Base-by-base conservation (phyloP, 2,329 filamentous ascomycete species). In the Fusarium clavum region DNA sequence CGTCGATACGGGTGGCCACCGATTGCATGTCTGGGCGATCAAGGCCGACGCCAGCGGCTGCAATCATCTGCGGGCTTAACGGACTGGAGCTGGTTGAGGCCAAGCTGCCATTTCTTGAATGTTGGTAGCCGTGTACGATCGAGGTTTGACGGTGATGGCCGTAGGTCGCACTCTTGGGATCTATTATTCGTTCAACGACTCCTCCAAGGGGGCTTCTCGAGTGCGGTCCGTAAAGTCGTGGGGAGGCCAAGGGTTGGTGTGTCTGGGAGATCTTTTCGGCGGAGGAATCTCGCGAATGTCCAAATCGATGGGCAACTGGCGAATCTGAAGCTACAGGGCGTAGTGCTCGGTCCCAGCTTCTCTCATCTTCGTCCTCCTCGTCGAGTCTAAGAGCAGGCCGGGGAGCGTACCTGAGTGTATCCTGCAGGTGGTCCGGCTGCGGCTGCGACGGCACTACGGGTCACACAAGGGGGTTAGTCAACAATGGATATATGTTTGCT, bases 71-170 rank as follows among this genome's bases (percentile, higher is more conserved):
- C 57, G 94, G 93, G 80, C 93, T 97, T 75, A 98, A 85, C 62
- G 95, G 95, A 79, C 92, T 97, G 29, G 91, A 91, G 38, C 91
- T 88, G 60, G 92, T 89, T 78, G 93, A 94, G 70, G 90, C 89
- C 76, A 92, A 89, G 82, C 94, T 98, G 74, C 94, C 92, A 86
- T 97, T 97, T 81, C 95, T 86, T 75, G 88, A 88, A 88, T 99
- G 96, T 79, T 97, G 94, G 73, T 97, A 91, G 76, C 96, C 95
- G 88, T 98, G 93, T 61, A 98, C 94, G 74, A 98, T 98, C 51
- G 95, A 98, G 1, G 95, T 97, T 83, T 99, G 94, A 58, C 96
- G 91, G 81, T 98, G 94, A 80, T 99, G 94, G 64, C 93, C 93
- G 84, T 98, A 90, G 25, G 83, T 76, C 34, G 82, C 82, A 45